These are phyloP conservation scores for Cercospora nicotianae DNA, from an alignment of 2,329 filamentous ascomycete genomes.

Conservation along the genomic window DNA sequence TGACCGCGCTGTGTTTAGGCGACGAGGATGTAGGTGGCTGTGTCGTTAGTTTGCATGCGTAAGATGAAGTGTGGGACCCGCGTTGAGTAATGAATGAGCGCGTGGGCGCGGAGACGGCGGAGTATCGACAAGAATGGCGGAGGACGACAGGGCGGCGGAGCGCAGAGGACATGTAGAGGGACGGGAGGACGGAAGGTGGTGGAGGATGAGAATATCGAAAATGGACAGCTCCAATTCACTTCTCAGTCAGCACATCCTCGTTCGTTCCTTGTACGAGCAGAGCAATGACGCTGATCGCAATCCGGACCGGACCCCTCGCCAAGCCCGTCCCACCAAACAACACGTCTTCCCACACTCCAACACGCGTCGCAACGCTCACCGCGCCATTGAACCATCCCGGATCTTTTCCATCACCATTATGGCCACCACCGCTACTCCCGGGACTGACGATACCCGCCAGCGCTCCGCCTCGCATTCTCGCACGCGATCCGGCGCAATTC, in stretches of 20 bases:
- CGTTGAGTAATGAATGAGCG: conserved; percentile 4
- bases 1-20: conserved; percentile 22
- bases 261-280: not conserved
- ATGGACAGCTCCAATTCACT: conserved; percentile 7
- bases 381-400: not conserved
- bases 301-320: not conserved
- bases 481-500: conserved; percentile 43
- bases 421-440: conserved; percentile 24
- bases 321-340: conserved; percentile 8
- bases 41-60: conserved; percentile 4
- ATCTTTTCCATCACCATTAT: conserved; percentile 10
- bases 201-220: not conserved
- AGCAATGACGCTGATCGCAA: conserved; percentile 7
- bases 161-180: conserved; percentile 10
- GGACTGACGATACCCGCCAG: conserved; percentile 12
- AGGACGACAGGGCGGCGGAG: conserved; percentile 1
- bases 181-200: not conserved
- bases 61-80: conserved; percentile 1
- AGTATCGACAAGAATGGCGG: not conserved
- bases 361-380: not conserved
- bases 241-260: not conserved
- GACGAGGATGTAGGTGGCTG: conserved; percentile 1
- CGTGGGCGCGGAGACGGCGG: not conserved
- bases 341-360: conserved; percentile 3
- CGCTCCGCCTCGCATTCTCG: conserved; percentile 47